phyloP scores from a whole-genome alignment of 2,329 filamentous ascomycete species.

The Proliferodiscus dingleyae region DNA sequence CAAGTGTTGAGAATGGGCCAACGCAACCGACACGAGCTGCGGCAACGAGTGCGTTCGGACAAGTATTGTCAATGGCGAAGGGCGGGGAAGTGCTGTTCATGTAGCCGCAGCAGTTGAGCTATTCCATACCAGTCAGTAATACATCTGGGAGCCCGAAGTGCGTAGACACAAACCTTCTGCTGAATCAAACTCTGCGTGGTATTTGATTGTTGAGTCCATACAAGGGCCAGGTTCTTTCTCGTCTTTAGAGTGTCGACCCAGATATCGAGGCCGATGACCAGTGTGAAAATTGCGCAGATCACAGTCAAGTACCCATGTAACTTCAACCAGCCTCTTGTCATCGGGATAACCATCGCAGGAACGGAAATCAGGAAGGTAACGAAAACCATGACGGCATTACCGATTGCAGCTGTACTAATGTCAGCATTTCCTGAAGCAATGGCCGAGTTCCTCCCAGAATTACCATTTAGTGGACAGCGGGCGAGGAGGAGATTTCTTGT shows the following conservation, averaged over 20 bases:
- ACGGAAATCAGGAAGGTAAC: slow-evolving; percentile 64
- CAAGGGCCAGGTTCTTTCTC: slow-evolving; percentile 53
- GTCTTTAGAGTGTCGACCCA: slow-evolving; percentile 72
- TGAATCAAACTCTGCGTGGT: slow-evolving; percentile 65
- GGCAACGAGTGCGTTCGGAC: slow-evolving; percentile 65
- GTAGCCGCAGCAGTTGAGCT: slow-evolving; percentile 82
- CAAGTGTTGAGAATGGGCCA: slow-evolving; percentile 60
- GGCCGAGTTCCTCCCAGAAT: slow-evolving; percentile 17
- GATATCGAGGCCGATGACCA: slow-evolving; percentile 60
- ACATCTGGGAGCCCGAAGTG: not conserved
- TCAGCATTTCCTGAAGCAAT: slow-evolving; percentile 15
- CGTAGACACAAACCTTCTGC: slow-evolving; percentile 49
- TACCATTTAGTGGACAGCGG: slow-evolving; percentile 49
- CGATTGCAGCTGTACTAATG: slow-evolving; percentile 54
- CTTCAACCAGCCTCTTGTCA: slow-evolving; percentile 65
- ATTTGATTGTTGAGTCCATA: slow-evolving; percentile 56
- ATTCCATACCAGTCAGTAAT: slow-evolving; percentile 16
- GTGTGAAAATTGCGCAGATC: slow-evolving; percentile 57
- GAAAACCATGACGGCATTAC: slow-evolving; percentile 68
- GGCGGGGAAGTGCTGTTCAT: slow-evolving; percentile 65
- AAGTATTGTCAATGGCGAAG: slow-evolving; percentile 65
- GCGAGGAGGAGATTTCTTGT: slow-evolving; percentile 46
- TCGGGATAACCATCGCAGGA: slow-evolving; percentile 64
- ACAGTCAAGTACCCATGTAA: slow-evolving; percentile 60
- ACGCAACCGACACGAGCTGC: slow-evolving; percentile 67